Base-by-base conservation (phyloP, 441 rosid genomes). In the Arabidopsis lyrata region DNA sequence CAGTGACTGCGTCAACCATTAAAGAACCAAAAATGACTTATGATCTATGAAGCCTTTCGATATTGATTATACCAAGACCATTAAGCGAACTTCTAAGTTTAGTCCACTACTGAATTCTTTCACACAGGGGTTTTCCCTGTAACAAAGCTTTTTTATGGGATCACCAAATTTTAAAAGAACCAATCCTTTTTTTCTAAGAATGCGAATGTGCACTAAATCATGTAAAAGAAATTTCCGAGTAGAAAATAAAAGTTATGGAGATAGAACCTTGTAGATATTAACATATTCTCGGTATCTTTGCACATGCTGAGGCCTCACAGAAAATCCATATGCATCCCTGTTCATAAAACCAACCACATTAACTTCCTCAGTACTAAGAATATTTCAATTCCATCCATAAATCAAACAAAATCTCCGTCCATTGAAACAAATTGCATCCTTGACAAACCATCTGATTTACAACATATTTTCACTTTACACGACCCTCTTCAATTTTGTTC, bases 311-410 rank as follows among this genome's bases (percentile, higher is more conserved):
- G n/a, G n/a, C n/a, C n/a, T n/a, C n/a, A n/a, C n/a, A 22, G 22
- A 2, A 22, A 22, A 96, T 66, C 99, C 98, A 86, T 96, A 96
- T 0, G 97, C 90, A 85, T 96, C 99, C 95, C 99, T 96, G 95
- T 65, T 59, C 62, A 81, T 50, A 27, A 16, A 2, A 54, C 18
- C 13, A 52, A 55, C 31, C 64, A 36, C 6, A 75, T 61, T 8
- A 48, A 41, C 68, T 61, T 39, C 24, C 52, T 13, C 27, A 57
- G 29, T 31, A 35, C 48, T 34, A 15, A 39, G 20, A 52, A 61
- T 53, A 59, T 22, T 41, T 39, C 24, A 62, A 41, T 58, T 20
- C 16, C 32, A 67, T 67, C 54, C 54, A 67, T 24, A 62, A 63
- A 38, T 38, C 45, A 29, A 0, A 71, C 1, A 12, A 61, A 15